Percentiles rank a stretch among this genome's conserved stretches.
Evolutionary conservation across 2,329 filamentous ascomycete genomes (phyloP).

Genomic region (Colletotrichum tamarilloi): DNA sequence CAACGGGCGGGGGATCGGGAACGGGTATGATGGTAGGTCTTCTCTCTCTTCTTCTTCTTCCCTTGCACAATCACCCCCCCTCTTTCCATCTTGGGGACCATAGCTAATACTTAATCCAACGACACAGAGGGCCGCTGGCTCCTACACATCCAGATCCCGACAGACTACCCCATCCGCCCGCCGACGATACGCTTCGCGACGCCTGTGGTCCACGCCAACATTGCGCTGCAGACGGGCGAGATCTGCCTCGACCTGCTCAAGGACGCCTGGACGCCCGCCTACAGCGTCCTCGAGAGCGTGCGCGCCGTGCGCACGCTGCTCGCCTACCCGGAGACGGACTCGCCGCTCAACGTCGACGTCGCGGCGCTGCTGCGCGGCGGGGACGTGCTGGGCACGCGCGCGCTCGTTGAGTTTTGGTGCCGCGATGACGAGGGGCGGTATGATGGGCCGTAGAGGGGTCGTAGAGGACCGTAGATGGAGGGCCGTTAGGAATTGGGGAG

Average conservation of each 20-base stretch:
- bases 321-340: constrained; percentile 75
- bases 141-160: constrained; percentile 79
- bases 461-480: no score
- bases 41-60: no score
- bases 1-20: constrained; percentile 66
- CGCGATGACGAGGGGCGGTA: constrained; percentile 59
- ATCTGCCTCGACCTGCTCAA: constrained; percentile 92
- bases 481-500: not conserved
- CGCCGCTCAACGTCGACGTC: constrained; percentile 82
- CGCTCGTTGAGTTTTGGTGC: constrained; percentile 79
- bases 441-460: constrained; percentile 46
- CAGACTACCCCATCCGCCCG: constrained; percentile 81
- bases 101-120: not conserved
- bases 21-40: constrained; percentile 65
- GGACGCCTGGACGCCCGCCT: constrained; percentile 85
- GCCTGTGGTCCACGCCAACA: constrained; percentile 86
- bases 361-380: constrained; percentile 76
- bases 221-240: constrained; percentile 77
- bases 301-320: constrained; percentile 79
- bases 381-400: constrained; percentile 74
- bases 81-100: not conserved
- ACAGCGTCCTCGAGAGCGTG: constrained; percentile 81
- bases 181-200: constrained; percentile 87
- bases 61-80: no score
- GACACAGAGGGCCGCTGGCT: constrained; percentile 79